Conservation (phyloP, 2,329 filamentous ascomycete genomes). For the Fusarium zealandicum region DNA sequence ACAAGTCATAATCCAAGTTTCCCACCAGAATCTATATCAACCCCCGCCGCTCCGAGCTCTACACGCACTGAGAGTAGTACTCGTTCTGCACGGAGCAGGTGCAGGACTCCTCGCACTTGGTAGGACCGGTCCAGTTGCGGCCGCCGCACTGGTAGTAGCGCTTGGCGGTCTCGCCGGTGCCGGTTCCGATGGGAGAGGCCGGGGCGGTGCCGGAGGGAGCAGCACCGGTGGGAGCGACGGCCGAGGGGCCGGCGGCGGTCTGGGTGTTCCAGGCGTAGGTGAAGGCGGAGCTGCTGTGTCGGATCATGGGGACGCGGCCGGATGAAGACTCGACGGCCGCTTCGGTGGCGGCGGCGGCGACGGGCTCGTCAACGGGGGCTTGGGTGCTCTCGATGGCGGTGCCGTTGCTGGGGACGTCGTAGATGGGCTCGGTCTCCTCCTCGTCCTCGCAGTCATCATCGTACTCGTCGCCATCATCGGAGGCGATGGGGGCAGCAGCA, state of each 20-base stretch:
- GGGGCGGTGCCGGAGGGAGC: conserved; percentile 23
- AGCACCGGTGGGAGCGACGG: conserved; percentile 4
- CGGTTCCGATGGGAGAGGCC: conserved; percentile 19
- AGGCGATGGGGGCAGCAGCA: conserved; percentile 18
- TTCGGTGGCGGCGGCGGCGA: not conserved
- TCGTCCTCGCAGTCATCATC: conserved; percentile 7
- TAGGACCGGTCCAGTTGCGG: conserved; percentile 28
- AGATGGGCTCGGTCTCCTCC: conserved; percentile 9
- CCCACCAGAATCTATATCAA: not conserved
- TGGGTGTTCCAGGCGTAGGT: conserved; percentile 33
- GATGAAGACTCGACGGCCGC: not conserved
- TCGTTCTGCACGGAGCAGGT: conserved; percentile 29
- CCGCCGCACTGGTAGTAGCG: conserved; percentile 37
- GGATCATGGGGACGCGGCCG: conserved; percentile 30
- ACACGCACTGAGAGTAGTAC: conserved; percentile 35
- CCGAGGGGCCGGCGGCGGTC: conserved; percentile 17
- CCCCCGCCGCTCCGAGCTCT: not conserved
- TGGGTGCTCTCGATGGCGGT: conserved; percentile 9
- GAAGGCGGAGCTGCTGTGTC: conserved; percentile 30
- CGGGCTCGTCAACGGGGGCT: conserved; percentile 3
- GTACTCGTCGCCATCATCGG: conserved; percentile 16
- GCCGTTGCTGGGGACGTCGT: conserved; percentile 26
- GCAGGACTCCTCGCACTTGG: conserved; percentile 33
- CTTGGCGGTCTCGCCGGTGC: conserved; percentile 11
- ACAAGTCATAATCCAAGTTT: conserved; percentile 20